A percentile compares a stretch with the other conserved stretches of the same genome.
These are phyloP conservation scores for Vachellia collinsii DNA, from an alignment of 306 rosid genomes.

Conservation along the genomic window DNA sequence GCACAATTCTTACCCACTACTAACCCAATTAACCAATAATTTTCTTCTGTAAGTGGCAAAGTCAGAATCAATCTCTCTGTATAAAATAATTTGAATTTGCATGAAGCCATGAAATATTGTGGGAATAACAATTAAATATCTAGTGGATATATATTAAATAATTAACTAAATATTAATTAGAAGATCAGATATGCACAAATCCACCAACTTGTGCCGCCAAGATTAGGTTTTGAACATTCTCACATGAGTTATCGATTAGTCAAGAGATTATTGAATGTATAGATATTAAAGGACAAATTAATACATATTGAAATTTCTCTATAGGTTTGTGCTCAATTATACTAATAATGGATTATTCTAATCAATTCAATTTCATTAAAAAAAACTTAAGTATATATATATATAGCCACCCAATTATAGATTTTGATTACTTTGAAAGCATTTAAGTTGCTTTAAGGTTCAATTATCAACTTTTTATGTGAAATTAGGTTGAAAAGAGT, in stretches of 20 bases:
- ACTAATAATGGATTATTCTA: background rate
- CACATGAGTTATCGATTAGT: background rate
- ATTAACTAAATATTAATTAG: background rate
- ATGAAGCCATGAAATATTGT: background rate
- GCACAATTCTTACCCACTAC: background rate
- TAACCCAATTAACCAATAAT: background rate
- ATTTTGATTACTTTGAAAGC: background rate
- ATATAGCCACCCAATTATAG: background rate
- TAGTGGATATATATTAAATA: background rate
- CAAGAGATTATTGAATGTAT: background rate
- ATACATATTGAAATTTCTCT: background rate
- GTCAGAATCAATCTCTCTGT: background rate
- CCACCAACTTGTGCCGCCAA: background rate
- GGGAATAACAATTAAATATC: background rate
- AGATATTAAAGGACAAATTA: background rate
- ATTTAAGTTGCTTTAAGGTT: background rate
- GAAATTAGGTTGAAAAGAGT: background rate
- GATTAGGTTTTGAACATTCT: slow-evolving; percentile 10
- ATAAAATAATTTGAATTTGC: background rate
- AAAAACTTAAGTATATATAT: background rate
- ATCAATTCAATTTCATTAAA: background rate
- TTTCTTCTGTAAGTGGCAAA: background rate
- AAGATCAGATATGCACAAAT: background rate
- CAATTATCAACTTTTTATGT: too few species aligned
- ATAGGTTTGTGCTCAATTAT: background rate